Evolutionary conservation across 176 grass and related monocot species (phyloP), one percentile per base, ranked within the genome.

Genomic region (Rhipidocladum racemiflorum): DNA sequence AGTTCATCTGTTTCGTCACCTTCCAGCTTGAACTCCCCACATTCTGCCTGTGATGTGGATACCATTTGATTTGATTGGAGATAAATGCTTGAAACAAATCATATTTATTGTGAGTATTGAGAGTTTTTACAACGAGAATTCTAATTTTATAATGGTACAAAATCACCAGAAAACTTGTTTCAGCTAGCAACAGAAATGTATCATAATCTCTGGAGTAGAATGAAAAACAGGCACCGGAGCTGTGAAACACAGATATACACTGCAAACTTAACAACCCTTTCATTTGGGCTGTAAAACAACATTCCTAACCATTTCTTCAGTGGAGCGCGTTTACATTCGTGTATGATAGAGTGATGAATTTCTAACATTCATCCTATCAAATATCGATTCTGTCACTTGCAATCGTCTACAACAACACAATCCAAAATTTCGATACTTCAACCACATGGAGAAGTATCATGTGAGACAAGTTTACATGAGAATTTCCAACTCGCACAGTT

Each of bases 381-480:
- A 34, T 34, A 34, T 34, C 32, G 50, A 77, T 69, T 65, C 64
- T 62, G 54, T 61, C 72, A 54, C 79, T 35, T 64, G 20, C 80
- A 70, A 57, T 60, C 2, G 15, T 71, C 46, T 59, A 80, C 63
- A 68, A 79, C 51, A 81, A 71, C 34, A 72, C 17, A 27, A 49
- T 56, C 28, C 35, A 29, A 65, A 79, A 82, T 49, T n/a, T 21
- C 49, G 45, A 65, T 65, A 23, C 66, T 82, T 83, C 65, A 72
- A 65, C 27, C 7, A 9, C 5, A 60, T 32, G 82, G 61, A n/a
- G 15, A 54, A 12, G 35, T 59, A 42, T 61, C 70, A 67, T 34
- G 38, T 61, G 40, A 81, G 12, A 18, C 20, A 21, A 21, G 2
- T 6, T 43, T 70, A 5, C 32, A 30, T 54, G 5, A 74, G 11